phyloP scores from a whole-genome alignment of 2,329 filamentous ascomycete species.

The Colletotrichum somersetense region DNA sequence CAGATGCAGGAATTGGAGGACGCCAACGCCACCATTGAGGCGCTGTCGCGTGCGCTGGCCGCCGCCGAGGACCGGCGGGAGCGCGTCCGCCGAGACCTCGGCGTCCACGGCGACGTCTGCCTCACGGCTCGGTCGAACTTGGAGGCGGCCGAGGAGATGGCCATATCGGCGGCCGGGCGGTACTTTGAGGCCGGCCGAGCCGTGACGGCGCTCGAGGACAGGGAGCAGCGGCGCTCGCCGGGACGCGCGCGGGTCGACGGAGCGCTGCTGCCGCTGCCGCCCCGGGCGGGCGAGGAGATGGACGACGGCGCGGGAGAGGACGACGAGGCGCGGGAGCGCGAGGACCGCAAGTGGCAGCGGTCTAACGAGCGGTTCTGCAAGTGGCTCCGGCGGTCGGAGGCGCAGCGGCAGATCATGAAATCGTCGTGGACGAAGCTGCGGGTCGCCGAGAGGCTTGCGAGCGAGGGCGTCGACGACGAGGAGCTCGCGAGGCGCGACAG shows the following conservation, averaged over 20 bases:
- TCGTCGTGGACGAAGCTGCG: slow-evolving; percentile 40
- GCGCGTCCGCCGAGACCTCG: slow-evolving; percentile 25
- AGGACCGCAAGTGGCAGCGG: slow-evolving; percentile 29
- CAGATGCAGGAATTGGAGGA: slow-evolving; percentile 40
- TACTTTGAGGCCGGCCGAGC: slow-evolving; percentile 32
- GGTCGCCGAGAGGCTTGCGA: slow-evolving; percentile 33
- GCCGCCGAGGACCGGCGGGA: slow-evolving; percentile 34
- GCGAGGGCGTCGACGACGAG: slow-evolving; percentile 15
- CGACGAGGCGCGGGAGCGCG: neutral
- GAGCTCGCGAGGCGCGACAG: slow-evolving; percentile 18
- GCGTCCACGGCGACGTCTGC: slow-evolving; percentile 32
- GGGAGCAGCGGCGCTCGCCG: neutral
- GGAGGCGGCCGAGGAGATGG: slow-evolving; percentile 39
- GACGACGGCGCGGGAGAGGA: neutral
- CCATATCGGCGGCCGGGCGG: slow-evolving; percentile 33
- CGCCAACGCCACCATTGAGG: slow-evolving; percentile 33
- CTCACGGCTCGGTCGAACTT: slow-evolving; percentile 28
- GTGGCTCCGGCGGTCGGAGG: slow-evolving; percentile 34
- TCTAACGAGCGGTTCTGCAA: slow-evolving; percentile 39
- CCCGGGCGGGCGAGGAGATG: slow-evolving; percentile 4
- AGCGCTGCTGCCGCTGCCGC: neutral
- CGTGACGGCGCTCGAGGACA: slow-evolving; percentile 26
- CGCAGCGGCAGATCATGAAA: slow-evolving; percentile 40
- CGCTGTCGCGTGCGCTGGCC: slow-evolving; percentile 13
- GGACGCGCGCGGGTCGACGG: neutral